Base-by-base conservation (phyloP, 176 grass and related monocot species). In the Triticum timopheevii region DNA sequence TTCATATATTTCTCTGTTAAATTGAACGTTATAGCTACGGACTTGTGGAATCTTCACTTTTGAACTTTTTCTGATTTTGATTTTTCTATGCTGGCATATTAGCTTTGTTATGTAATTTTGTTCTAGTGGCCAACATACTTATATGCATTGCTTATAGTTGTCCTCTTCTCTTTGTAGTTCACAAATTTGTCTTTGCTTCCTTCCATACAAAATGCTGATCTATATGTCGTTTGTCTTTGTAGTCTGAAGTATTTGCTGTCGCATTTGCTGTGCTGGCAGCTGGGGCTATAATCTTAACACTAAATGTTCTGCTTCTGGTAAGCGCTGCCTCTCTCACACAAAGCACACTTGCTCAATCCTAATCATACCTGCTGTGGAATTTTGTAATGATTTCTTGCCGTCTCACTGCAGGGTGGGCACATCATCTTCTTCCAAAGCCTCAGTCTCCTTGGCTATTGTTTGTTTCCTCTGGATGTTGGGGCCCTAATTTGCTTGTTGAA, bases 241-340 rank as follows among this genome's bases (percentile, higher is more conserved):
- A 99, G 97, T 99, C 97, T 65, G 94, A 99, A 92, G 97, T 99
- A 85, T 99, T 99, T 92, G 97, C 97, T 63, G 97, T 99, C 81
- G 97, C 97, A 42, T 99, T 99, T 16, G 97, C 97, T 79, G 92
- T 99, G 71, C 94, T 99, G 62, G 97, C 97, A 47, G 97, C 97
- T 87, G 97, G 97, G 75, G 97, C 97, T 74, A 92, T 99, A 80
- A 93, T 99, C 79, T 84, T 99, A 33, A 99, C 97, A 50, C 81
- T 96, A 64, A 99, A 99, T 85, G 97, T 99, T 90, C 80, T 96
- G 74, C 97, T 99, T 88, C 87, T 99, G 97, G 97, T 99, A 91
- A 82, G 83, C 69, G 1, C 0, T 42, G 40, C 23, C 81, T 38
- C 63, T 24, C 49, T 5, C 25, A 49, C 8, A 54, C 25, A 31